phyloP scores from a whole-genome alignment of 2,329 filamentous ascomycete genomes.

The Fusarium ramigenum region DNA sequence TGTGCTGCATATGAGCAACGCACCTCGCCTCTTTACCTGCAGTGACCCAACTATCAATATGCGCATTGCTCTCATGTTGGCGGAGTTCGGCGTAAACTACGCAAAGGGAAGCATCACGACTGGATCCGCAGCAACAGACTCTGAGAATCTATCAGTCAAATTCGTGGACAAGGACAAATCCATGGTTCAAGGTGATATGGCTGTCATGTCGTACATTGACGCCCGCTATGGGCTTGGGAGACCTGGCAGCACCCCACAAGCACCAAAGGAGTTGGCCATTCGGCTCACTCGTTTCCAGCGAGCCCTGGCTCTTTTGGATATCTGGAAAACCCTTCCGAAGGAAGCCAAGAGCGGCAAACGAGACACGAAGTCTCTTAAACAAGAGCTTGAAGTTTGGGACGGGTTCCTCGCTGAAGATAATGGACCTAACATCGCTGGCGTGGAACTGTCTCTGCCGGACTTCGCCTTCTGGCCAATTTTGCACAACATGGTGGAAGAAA shows the following conservation, averaged over 20 bases:
- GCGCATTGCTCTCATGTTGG: constrained; percentile 61
- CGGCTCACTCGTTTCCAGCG: constrained; percentile 55
- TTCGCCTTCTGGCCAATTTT: constrained; percentile 68
- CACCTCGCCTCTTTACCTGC: constrained; percentile 62
- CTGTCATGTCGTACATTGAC: constrained; percentile 70
- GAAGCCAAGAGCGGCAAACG: constrained; percentile 3
- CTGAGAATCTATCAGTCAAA: constrained; percentile 49
- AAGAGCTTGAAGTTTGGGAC: constrained; percentile 55
- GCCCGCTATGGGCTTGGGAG: constrained; percentile 55
- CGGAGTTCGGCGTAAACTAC: constrained; percentile 57
- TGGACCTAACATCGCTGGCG: constrained; percentile 57
- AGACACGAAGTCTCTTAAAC: constrained; percentile 39
- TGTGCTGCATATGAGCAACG: constrained; percentile 72
- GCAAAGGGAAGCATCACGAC: constrained; percentile 56
- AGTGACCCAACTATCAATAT: constrained; percentile 58
- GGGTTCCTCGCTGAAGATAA: constrained; percentile 44
- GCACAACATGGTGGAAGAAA: constrained; percentile 53
- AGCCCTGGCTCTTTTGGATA: constrained; percentile 48
- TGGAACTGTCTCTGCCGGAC: constrained; percentile 57
- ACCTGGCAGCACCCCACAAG: constrained; percentile 34
- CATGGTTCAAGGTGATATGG: constrained; percentile 58
- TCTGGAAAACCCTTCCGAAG: constrained; percentile 44
- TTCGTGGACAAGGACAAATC: constrained; percentile 67
- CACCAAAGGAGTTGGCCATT: constrained; percentile 47
- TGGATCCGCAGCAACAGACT: constrained; percentile 8